Base-by-base conservation (phyloP, 345 rosid genomes). In the Citropsis articulata region DNA sequence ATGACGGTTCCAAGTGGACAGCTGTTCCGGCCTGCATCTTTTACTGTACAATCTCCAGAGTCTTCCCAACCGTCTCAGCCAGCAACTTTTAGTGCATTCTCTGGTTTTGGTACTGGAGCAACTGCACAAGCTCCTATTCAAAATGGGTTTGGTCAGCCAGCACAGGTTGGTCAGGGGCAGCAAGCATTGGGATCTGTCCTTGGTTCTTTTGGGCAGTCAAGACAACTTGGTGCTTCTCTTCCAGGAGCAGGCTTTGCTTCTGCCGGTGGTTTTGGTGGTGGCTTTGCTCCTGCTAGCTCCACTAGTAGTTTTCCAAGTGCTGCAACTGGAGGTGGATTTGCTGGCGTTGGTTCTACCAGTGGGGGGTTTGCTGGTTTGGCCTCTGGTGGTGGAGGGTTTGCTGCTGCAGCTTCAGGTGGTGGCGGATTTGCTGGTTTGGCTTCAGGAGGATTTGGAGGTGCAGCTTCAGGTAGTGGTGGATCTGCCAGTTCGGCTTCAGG, bases 131-230 rank as follows among this genome's bases (percentile, higher is more conserved):
- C 88, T 83, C 91, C 90, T 38, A 74, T 84, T 78, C 98, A 76
- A 80, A 81, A 85, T 71, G 97, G 89, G 63, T 92, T 91, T 86
- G 97, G 97, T 75, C 92, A 91, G 82, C 94, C 93, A 36, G 85
- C 98, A 40, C 94, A 88, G 73, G 69, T 94, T 83, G 97, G 98
- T 61, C 83, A 81, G 21, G 98, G 97, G 64, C 98, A 96, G 81
- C 95, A 90, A 83, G 97, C 97, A 72, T 81, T 94, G 77, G 98
- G 95, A 73, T 90, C 99, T 6, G 97, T 94, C 83, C 98, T 96
- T 55, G 98, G 99, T 79, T 57, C 97, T 78, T 96, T 96, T 88
- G 98, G 99, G 56, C 98, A 94, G 89, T 92, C 98, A 2, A 89
- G 98, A 79, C 98, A 96, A 86, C 40, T 96, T 13, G 98, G 98